A percentile compares a stretch with the other conserved stretches of the same genome.
Evolutionary conservation across 495 filamentous ascomycete genomes (phyloP).

Genomic region (Penicillium egyptiacum): DNA sequence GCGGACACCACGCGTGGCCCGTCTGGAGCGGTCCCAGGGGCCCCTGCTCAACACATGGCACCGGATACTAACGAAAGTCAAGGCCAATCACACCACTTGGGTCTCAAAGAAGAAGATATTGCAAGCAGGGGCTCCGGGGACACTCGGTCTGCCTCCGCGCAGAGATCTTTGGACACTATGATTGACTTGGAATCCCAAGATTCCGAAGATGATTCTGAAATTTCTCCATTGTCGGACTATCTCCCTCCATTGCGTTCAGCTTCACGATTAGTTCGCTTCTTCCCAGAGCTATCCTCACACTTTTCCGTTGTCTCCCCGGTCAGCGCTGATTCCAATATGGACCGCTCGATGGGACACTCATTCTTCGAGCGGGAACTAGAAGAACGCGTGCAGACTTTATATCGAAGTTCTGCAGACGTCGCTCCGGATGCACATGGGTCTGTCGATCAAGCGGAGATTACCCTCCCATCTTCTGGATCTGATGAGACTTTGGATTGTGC

Average conservation of each 20-base stretch:
- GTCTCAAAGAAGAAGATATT: conserved; percentile 1
- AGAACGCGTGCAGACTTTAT: conserved; percentile 23
- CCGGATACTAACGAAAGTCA: neutral
- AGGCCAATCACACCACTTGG: neutral
- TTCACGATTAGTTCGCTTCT: conserved; percentile 29
- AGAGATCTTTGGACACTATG: conserved; percentile 14
- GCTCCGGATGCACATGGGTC: neutral
- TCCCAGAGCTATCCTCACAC: conserved; percentile 35
- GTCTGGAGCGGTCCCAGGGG: neutral
- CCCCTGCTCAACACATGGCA: neutral
- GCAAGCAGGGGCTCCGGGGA: conserved; percentile 1
- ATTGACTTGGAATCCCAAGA: conserved; percentile 20
- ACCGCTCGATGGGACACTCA: conserved; percentile 7
- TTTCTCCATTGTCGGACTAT: conserved; percentile 34
- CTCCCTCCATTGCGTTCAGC: conserved; percentile 5
- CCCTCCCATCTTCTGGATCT: conserved; percentile 23
- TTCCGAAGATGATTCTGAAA: conserved; percentile 24
- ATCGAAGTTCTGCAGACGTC: conserved; percentile 2
- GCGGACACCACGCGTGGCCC: neutral
- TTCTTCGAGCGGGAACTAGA: conserved; percentile 22
- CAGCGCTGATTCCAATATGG: conserved; percentile 10
- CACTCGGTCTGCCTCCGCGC: conserved; percentile 13
- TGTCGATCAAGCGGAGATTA: neutral
- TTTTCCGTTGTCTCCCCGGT: conserved; percentile 31
- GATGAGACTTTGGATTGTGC: conserved; percentile 27